phyloP scores from a whole-genome alignment of 495 filamentous ascomycete genomes.

The Chaetomium fimeti region DNA sequence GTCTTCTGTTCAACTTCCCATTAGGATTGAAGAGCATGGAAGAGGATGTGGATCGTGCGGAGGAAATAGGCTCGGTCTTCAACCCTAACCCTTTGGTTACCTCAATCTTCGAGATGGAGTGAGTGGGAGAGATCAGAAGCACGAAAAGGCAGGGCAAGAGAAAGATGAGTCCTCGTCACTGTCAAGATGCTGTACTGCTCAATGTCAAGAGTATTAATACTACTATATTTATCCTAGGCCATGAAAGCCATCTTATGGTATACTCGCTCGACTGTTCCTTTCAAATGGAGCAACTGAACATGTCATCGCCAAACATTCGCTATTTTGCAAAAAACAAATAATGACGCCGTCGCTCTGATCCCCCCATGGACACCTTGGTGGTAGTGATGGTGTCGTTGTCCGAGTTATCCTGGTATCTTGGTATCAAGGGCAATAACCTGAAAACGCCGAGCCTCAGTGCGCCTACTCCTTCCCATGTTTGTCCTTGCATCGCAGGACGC shows the following conservation, averaged over 20 bases:
- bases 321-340: background rate
- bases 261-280: background rate
- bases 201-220: background rate
- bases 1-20: background rate
- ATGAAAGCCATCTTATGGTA: background rate
- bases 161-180: background rate
- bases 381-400: background rate
- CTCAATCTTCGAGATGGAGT: too few relatives aligned
- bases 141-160: too few relatives aligned
- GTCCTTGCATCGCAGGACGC: background rate
- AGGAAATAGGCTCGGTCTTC: background rate
- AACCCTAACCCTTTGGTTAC: background rate
- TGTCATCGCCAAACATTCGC: background rate
- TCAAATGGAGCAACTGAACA: background rate
- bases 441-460: background rate
- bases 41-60: background rate
- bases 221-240: background rate
- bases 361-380: background rate
- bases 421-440: slow-evolving; percentile 3
- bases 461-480: background rate
- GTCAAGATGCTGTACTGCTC: background rate
- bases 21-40: background rate
- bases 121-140: too few relatives aligned
- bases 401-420: background rate
- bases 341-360: background rate